Evolutionary conservation across 441 rosid genomes (phyloP), one percentile per base, ranked within the genome.

Genomic region (Eruca vesicaria): DNA sequence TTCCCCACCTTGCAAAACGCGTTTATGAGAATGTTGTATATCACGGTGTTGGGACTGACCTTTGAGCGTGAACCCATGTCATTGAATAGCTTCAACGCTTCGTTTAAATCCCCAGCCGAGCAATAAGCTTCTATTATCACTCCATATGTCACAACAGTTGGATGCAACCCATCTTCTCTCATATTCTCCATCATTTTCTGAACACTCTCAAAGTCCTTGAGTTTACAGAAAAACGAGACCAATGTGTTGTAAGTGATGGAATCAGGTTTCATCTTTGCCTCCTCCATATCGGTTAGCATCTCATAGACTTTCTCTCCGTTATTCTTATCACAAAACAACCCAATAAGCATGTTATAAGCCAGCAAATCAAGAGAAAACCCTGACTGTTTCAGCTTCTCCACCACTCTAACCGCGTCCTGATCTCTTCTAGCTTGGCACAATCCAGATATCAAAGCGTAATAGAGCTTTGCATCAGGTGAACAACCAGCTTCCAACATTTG

Each of bases 21-120:
- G 53, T 86, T 81, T 62, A 94, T 87, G 58, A 94, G 82, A 73
- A 85, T 88, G 74, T 88, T 94, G 82, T 90, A 94, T 36, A 87
- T 86, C 28, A 79, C 87, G 0, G 87, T 85, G 84, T 89, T 88
- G 1, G 96, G 87, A 29, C 72, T 66, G 19, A 89, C 81, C 78
- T 79, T 86, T 7, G 85, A 84, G 26, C 23, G 28, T 11, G 76
- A 62, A 67, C 70, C 63, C 93, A 92, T 88, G 56, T 79, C 82
- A 28, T 55, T 73, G 77, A 89, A 90, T 52, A 90, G 69, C 63
- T 85, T 79, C 85, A 87, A 71, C n/a, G 97, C 97, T 78, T 85
- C 87, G 71, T 80, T 78, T 14, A 80, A 32, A 6, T 83, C 65
- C 9, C 86, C 89, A 0, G 71, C 70, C 57, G 80, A 74, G 86